Conservation (phyloP, 495 filamentous ascomycete species). For the Pyrenopolyporus hunteri region DNA sequence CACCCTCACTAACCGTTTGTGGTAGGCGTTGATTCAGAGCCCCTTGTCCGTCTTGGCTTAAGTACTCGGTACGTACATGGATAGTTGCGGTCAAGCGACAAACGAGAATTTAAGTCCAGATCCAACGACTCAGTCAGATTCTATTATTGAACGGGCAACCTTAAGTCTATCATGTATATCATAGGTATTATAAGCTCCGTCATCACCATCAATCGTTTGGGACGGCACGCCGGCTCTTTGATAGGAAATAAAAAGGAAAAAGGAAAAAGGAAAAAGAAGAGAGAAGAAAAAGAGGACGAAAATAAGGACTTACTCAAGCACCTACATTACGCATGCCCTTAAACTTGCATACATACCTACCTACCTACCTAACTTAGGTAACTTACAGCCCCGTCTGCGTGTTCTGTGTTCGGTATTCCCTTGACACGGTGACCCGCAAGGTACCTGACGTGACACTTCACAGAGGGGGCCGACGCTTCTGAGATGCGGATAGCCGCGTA, state of each 20-base stretch:
- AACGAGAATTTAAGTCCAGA: conserved; percentile 14
- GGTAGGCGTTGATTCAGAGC: conserved; percentile 24
- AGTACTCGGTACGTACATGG: not conserved
- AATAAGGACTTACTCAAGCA: too few relatives aligned
- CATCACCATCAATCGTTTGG: not conserved
- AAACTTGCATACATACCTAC: too few relatives aligned
- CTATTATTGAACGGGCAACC: too few relatives aligned
- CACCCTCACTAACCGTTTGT: conserved; percentile 16
- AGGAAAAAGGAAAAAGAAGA: too few relatives aligned
- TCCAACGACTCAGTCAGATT: conserved; percentile 3
- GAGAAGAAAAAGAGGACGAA: too few relatives aligned
- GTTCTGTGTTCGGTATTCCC: conserved; percentile 25
- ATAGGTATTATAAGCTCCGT: too few relatives aligned
- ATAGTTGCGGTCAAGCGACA: conserved; percentile 7
- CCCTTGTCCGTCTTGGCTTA: conserved; percentile 12
- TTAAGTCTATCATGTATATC: too few relatives aligned
- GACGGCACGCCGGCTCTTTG: not conserved
- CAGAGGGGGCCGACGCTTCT: conserved; percentile 16
- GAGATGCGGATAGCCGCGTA: conserved; percentile 35
- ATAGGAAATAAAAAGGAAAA: too few relatives aligned
- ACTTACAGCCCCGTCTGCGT: conserved; percentile 17
- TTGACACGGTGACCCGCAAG: conserved; percentile 29
- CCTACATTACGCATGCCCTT: too few relatives aligned
- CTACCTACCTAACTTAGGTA: too few relatives aligned
- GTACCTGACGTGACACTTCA: conserved; percentile 1